These are phyloP conservation scores for Colletotrichum spaethianum DNA, from an alignment of 2,329 filamentous ascomycete genomes.

Conservation along the genomic window DNA sequence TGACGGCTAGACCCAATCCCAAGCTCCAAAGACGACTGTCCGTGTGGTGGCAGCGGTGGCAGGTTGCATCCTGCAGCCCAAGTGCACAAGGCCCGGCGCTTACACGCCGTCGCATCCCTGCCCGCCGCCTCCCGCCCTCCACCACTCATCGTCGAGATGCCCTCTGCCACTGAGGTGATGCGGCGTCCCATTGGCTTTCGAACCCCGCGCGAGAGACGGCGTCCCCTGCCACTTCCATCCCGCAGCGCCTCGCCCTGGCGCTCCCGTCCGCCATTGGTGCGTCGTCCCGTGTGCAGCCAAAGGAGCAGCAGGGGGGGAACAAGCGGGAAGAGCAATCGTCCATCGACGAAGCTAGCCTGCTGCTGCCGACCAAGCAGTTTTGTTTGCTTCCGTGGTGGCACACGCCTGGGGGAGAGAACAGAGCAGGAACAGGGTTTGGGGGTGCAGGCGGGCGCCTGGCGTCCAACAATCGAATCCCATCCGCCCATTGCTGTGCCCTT, in stretches of 20 bases:
- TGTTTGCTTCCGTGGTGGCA: constrained; percentile 3
- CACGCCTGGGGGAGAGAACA: not conserved
- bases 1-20: not conserved
- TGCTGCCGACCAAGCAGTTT: constrained; percentile 8
- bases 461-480: not conserved
- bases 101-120: constrained; percentile 39
- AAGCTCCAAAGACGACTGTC: not conserved
- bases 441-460: constrained; percentile 3
- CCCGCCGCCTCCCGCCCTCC: constrained; percentile 18
- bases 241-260: constrained; percentile 41
- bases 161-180: constrained; percentile 27
- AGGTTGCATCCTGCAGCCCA: constrained; percentile 22
- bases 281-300: not conserved
- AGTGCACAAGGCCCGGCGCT: constrained; percentile 38
- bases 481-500: not conserved
- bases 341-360: not conserved
- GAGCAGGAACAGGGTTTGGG: not conserved
- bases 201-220: not conserved
- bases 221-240: constrained; percentile 13
- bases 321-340: constrained; percentile 18
- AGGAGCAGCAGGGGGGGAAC: constrained; percentile 10
- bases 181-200: constrained; percentile 19
- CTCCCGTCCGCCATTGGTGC: constrained; percentile 30
- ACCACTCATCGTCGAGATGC: constrained; percentile 30
- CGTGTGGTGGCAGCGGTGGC: constrained; percentile 22